Conservation (phyloP, 768 basidiomycete genomes). For the Boletus pseudopeckii region DNA sequence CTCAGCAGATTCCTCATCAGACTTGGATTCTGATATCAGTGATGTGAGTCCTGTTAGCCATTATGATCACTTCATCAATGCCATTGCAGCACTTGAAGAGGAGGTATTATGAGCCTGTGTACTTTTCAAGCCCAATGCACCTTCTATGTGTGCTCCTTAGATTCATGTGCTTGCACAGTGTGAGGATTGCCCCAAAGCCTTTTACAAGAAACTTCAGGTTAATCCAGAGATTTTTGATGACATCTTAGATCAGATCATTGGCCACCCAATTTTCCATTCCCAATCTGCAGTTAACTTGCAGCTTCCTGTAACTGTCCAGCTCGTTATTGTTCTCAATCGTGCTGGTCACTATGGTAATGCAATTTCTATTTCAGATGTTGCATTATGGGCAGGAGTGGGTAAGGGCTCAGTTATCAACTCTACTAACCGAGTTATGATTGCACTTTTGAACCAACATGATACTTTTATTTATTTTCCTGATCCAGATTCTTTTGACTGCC, state of each 20-base stretch:
- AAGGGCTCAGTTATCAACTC: no score
- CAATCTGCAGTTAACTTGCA: not conserved
- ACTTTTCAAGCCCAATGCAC: not conserved
- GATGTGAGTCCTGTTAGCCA: not conserved
- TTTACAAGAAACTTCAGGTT: not conserved
- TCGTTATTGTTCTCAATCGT: slow-evolving; percentile 1
- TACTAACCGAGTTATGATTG: no score
- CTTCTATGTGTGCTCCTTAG: not conserved
- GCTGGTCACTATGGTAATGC: slow-evolving; percentile 7
- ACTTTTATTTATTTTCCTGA: no score
- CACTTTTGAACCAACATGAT: no score
- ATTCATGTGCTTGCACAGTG: not conserved
- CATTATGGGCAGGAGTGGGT: no score
- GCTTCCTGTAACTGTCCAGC: slow-evolving; percentile 3
- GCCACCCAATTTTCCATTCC: not conserved
- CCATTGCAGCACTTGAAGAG: not conserved
- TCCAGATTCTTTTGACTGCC: not conserved
- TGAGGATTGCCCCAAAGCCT: not conserved
- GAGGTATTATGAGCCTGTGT: not conserved
- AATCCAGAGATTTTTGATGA: not conserved
- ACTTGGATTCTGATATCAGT: not conserved
- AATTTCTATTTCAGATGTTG: not conserved
- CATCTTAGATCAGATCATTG: not conserved
- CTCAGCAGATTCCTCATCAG: not conserved
- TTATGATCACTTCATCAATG: not conserved